phyloP scores from a whole-genome alignment of 495 filamentous ascomycete genomes.

The Neurospora sp. region DNA sequence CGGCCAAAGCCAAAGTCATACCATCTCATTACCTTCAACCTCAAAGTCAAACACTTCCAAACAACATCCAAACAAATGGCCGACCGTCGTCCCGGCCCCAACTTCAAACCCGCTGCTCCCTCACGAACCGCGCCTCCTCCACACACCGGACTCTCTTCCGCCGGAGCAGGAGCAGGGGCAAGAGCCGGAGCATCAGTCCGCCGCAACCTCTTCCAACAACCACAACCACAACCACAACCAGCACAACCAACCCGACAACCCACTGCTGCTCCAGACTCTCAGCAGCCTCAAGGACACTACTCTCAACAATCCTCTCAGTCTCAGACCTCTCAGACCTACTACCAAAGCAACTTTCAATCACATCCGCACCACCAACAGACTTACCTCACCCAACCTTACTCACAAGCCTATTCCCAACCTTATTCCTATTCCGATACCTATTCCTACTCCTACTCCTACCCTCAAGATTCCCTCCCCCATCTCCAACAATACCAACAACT shows the following conservation, averaged over 20 bases:
- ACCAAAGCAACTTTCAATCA: background rate
- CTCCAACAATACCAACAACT: background rate
- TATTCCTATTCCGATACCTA: background rate
- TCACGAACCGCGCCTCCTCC: background rate
- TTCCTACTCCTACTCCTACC: background rate
- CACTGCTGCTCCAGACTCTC: background rate
- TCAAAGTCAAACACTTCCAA: background rate
- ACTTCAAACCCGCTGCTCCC: slow-evolving; percentile 2
- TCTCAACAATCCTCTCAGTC: background rate
- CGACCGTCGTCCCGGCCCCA: slow-evolving; percentile 3
- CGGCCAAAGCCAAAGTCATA: background rate
- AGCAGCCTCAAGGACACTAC: background rate
- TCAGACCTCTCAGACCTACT: background rate
- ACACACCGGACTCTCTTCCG: background rate
- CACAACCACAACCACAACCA: background rate
- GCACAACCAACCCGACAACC: background rate
- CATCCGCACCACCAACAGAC: background rate
- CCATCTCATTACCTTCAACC: background rate
- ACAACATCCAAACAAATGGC: slow-evolving; percentile 5
- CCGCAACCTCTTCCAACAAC: slow-evolving; percentile 59
- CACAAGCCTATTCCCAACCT: background rate
- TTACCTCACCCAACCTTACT: background rate
- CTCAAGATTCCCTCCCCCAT: background rate
- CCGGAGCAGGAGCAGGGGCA: background rate
- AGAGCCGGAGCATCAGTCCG: slow-evolving; percentile 31